Evolutionary conservation across 768 basidiomycete genomes (phyloP), one percentile per base, ranked within the genome.

Genomic region (Lanmaoa pseudosensibilis): DNA sequence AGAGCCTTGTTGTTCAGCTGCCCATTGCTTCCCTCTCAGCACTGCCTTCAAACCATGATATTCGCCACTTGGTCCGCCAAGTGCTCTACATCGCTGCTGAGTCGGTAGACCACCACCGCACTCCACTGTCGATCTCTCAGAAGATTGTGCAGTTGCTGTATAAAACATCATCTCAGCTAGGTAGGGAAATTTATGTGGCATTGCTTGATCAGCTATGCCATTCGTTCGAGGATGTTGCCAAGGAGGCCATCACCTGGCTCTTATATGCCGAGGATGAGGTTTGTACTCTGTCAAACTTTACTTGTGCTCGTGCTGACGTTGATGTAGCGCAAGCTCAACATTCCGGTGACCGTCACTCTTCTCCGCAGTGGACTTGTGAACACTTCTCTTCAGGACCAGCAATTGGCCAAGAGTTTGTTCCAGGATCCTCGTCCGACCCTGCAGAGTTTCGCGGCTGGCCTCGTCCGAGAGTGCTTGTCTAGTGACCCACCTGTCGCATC

Each of bases 261-360:
- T 76, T 98, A 44, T 97, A 94, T 68, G 92, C 97, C 4, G 95
- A 98, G 68, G 97, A 99, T 68, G 92, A 95, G 77, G 94, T 94
- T 54, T 54, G 84, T 76, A 6, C 12, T 44, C 34, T 25, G 18
- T 61, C 13, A 19, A 27, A 15, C 9, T 34, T 39, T 21, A 18
- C 36, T 52, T 27, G 41, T 46, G 37, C 36, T 43, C 38, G 27
- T 57, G 1, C 52, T 63, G 38, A 62, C 45, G 41, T 52, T 58
- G 16, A 33, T 55, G 46, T 64, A 95, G 92, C 92, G 97, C 65
- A 99, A 99, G 75, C 90, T 91, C 75, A 98, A 98, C 67, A 87
- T 98, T 12, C 84, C 94, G 12, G 96, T 97, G 61, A 97, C 94
- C 0, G 85, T 92, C 30, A 90, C 92, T 2, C 81, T 99, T 37